Evolutionary conservation across 192 early-diverging fungal genomes (phyloP), one percentile per base, ranked within the genome.

Genomic region (Coemansia sp.): DNA sequence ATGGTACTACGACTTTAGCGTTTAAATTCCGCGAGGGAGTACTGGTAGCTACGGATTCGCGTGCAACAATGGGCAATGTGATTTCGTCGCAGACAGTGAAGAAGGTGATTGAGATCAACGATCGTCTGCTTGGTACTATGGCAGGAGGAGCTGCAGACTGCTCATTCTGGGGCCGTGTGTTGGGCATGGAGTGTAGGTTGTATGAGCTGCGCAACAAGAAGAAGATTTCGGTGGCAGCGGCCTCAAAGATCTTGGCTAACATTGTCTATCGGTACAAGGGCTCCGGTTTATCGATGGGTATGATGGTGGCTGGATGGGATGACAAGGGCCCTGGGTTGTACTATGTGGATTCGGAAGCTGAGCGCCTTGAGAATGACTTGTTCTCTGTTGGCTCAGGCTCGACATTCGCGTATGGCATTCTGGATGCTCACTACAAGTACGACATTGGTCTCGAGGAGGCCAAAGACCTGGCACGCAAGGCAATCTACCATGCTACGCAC

Each of bases 101-200:
- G 68, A 99, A 99, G 80, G 89, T 99, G 16, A 97, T 99, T 76
- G 96, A 99, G 71, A 99, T 99, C 68, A 99, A 98, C 82, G 94
- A 93, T 49, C 97, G 94, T 68, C 82, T 99, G 61, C 83, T 99
- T 34, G 97, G 96, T 32, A 99, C 97, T 14, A 96, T 99, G 93
- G 97, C 97, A 38, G 97, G 97, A 62, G 97, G 97, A 82, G 97
- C 97, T 4, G 97, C 96, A 10, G 97, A 99, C 78, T 99, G 97
- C 83, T 85, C 85, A 56, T 99, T 89, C 83, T 99, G 97, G 97
- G 94, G 98, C 69, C 90, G 97, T 51, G 95, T 98, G 69, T 85
- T 99, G 38, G 96, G 95, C 22, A 86, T 94, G 70, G 86, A 93
- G 62, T 97, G 94, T 84, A 73, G 94, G 56, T 78, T 99, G 60